Evolutionary conservation across 1,284 basidiomycete species (phyloP), one percentile per base, ranked within the genome.

Genomic region (Ceratobasidium sp.): DNA sequence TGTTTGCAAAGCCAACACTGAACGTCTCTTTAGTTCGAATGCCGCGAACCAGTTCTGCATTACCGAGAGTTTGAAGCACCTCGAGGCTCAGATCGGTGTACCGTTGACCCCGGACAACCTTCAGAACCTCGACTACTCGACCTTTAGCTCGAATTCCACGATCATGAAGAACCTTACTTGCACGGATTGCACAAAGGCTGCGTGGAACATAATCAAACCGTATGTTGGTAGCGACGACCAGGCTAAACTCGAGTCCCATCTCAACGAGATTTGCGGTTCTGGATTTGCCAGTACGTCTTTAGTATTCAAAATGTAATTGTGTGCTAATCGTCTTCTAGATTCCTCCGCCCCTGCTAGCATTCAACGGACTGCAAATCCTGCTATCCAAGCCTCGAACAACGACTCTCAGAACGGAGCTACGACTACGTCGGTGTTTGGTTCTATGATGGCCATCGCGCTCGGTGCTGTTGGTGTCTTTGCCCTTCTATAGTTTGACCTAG

Each of bases 151-250:
- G 4, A 61, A 57, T 20, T 40, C 40, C 9, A 57, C 44, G 13
- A 9, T 62, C 4, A 56, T 52, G 10, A 73, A 61, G 26, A 50
- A 50, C 5, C 42, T 73, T 9, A 40, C 42, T 13, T 73, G 69
- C 69, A 73, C 69, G n/a, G 54, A 59, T n/a, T 73, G 69, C 57
- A 50, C 46, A 23, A 40, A 61, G 13, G 69, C 69, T 12, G 69
- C 69, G 2, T 73, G 56, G 38, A 61, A 46, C 28, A 56, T 73
- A 42, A 62, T 73, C 69, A 40, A 44, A 10, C 57, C 57, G 7
- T 46, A 73, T 26, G 12, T 73, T 23, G 20, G 26, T n/a, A 13
- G 42, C 20, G 23, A 40, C 5, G 28, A 26, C 17, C 69, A 61
- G 20, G 26, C 33, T 3, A 10, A 10, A 2, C 28, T 48, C n/a